Percentiles rank a stretch among this genome's conserved stretches.
Evolutionary conservation across 2,329 filamentous ascomycete species (phyloP).

Genomic region (Phaeosphaeriaceae sp.): DNA sequence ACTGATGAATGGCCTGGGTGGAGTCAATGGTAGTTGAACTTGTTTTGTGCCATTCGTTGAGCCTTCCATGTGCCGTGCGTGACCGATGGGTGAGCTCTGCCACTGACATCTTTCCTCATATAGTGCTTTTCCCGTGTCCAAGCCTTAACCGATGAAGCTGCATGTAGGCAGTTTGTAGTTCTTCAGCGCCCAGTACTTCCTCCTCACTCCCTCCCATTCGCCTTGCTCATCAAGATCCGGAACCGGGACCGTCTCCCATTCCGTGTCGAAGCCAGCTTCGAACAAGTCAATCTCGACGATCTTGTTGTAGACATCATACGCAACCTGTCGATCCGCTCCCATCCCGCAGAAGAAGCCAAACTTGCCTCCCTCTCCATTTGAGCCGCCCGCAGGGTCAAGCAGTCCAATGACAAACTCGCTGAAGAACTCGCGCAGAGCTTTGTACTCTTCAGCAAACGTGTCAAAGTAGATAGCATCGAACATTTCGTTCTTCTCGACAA

Average conservation of each 20-base stretch:
- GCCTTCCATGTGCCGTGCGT: neutral
- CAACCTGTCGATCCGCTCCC: constrained; percentile 88
- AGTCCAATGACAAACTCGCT: constrained; percentile 83
- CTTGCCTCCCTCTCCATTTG: constrained; percentile 53
- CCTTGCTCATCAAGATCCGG: constrained; percentile 73
- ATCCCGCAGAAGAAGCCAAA: constrained; percentile 77
- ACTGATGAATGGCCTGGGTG: constrained; percentile 37
- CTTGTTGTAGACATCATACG: constrained; percentile 94
- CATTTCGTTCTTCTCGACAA: constrained; percentile 51
- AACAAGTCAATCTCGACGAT: constrained; percentile 88
- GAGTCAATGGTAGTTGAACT: constrained; percentile 18
- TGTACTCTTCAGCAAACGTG: constrained; percentile 94
- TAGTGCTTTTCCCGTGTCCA: neutral
- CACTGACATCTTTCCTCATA: constrained; percentile 2
- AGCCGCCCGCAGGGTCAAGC: constrained; percentile 63
- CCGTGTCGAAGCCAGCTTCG: constrained; percentile 87
- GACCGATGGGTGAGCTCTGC: constrained; percentile 4
- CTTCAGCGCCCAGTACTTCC: constrained; percentile 88
- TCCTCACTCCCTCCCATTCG: constrained; percentile 87
- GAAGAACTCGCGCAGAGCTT: constrained; percentile 84
- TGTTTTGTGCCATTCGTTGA: neutral
- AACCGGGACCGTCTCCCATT: constrained; percentile 81
- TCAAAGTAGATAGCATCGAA: constrained; percentile 83
- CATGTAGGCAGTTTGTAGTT: constrained; percentile 78
- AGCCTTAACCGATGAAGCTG: constrained; percentile 71